phyloP scores from a whole-genome alignment of 2,329 filamentous ascomycete species.

The Venturia oleaginea region DNA sequence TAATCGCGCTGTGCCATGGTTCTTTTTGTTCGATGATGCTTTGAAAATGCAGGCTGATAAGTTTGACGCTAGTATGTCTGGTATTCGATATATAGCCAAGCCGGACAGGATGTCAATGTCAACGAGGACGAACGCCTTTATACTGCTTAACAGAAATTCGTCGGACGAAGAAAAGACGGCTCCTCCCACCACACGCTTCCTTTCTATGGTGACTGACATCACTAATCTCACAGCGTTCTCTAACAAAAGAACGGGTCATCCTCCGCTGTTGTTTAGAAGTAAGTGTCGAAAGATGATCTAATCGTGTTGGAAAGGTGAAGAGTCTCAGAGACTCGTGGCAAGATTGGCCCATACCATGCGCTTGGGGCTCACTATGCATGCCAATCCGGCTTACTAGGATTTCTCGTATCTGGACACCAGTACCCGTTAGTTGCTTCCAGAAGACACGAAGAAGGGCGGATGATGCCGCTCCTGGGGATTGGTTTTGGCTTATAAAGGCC shows the following conservation, averaged over 20 bases:
- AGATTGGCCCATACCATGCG: not conserved
- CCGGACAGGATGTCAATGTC: not conserved
- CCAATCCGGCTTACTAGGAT: not conserved
- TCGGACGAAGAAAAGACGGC: not conserved
- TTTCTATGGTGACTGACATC: not conserved
- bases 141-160: not conserved
- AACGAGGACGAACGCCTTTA: not conserved
- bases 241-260: constrained; percentile 1
- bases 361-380: not conserved
- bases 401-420: not conserved
- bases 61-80: not conserved
- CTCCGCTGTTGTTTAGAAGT: not conserved
- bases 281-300: not conserved
- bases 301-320: not conserved
- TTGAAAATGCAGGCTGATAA: not conserved
- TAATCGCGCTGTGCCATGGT: constrained; percentile 8
- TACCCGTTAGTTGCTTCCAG: not conserved
- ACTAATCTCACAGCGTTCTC: constrained; percentile 3
- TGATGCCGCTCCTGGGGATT: not conserved
- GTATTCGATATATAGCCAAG: not conserved
- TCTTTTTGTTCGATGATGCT: not conserved
- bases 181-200: not conserved
- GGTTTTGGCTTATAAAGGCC: not conserved
- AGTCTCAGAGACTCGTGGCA: constrained; percentile 3
- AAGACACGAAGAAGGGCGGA: not conserved